Evolutionary conservation across 257 asterid species (phyloP).

Genomic region (Gentiana dahurica): DNA sequence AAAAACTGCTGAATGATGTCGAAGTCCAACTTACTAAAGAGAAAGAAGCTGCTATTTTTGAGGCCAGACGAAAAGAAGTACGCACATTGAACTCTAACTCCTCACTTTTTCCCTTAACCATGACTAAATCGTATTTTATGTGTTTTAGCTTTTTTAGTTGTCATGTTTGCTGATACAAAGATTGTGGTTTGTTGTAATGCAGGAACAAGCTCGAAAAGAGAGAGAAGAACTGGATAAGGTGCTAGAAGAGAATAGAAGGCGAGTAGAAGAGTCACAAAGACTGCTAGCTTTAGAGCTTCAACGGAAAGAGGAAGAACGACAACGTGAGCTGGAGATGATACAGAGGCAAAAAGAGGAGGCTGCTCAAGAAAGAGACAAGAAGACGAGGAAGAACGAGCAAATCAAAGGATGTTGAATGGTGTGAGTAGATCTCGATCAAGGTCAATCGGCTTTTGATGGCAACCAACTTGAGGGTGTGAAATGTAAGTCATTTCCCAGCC

Average conservation of each 20-base stretch:
- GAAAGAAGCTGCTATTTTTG: conserved; percentile 71
- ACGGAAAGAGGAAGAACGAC: conserved; percentile 78
- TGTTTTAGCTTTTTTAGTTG: too few species aligned
- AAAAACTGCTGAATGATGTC: conserved; percentile 60
- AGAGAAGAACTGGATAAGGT: conserved; percentile 90
- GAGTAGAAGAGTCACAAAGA: conserved; percentile 90
- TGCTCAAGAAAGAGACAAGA: conserved; percentile 52
- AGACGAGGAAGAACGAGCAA: conserved; percentile 60
- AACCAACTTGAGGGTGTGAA: too few species aligned
- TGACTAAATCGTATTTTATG: too few species aligned
- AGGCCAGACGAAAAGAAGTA: conserved; percentile 88
- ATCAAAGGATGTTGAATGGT: conserved; percentile 22
- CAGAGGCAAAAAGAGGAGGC: conserved; percentile 90
- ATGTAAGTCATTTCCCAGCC: too few species aligned
- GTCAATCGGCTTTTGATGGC: conserved; percentile 28
- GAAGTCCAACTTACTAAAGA: conserved; percentile 69
- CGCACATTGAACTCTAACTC: conserved; percentile 18
- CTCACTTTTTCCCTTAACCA: neutral
- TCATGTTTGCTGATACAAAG: too few species aligned
- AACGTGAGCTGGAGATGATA: conserved; percentile 65
- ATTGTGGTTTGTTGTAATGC: conserved; percentile 1
- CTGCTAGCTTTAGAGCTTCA: conserved; percentile 73
- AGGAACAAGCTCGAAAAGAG: conserved; percentile 90
- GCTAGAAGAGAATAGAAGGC: conserved; percentile 87
- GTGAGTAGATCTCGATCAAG: conserved; percentile 41